Conservation (phyloP, 805 yeast species). For the Nakazawaea sp. region DNA sequence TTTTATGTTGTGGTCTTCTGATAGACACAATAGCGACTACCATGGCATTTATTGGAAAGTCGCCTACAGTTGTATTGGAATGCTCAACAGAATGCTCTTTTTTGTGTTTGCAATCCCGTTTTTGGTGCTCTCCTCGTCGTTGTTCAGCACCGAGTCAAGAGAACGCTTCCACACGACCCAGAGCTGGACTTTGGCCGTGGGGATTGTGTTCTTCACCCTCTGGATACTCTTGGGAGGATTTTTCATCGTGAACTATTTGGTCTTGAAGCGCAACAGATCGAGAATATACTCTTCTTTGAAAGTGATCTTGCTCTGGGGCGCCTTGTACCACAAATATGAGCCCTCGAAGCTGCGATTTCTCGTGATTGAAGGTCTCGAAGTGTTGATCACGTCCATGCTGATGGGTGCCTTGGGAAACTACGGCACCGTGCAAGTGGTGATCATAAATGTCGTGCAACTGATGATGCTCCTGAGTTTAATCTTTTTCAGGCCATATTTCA, state of each 20-base stretch:
- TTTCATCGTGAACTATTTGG: slow-evolving; percentile 26
- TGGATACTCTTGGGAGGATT: slow-evolving; percentile 27
- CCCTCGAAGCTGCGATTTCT: slow-evolving; percentile 34
- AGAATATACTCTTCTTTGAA: slow-evolving; percentile 41
- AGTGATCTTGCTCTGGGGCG: slow-evolving; percentile 39
- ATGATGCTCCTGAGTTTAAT: slow-evolving; percentile 20
- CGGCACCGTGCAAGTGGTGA: slow-evolving; percentile 37
- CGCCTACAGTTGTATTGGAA: slow-evolving; percentile 25
- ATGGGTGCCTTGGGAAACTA: slow-evolving; percentile 36
- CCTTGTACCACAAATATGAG: slow-evolving; percentile 33
- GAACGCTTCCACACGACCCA: background rate
- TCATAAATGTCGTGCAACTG: slow-evolving; percentile 30
- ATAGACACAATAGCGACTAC: slow-evolving; percentile 10
- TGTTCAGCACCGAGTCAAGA: background rate
- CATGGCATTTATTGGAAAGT: slow-evolving; percentile 17
- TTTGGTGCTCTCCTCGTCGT: slow-evolving; percentile 26
- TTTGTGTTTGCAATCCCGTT: slow-evolving; percentile 35
- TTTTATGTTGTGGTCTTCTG: slow-evolving; percentile 8
- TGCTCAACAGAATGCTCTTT: slow-evolving; percentile 24
- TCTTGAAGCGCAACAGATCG: slow-evolving; percentile 14
- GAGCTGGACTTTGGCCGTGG: slow-evolving; percentile 23
- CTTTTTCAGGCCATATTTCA: slow-evolving; percentile 23
- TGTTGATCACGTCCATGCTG: slow-evolving; percentile 30
- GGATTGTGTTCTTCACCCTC: slow-evolving; percentile 25
- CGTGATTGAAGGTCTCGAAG: slow-evolving; percentile 26